Base-by-base conservation (phyloP, 2,329 filamentous ascomycete genomes). In the Penicillium oxalicum region DNA sequence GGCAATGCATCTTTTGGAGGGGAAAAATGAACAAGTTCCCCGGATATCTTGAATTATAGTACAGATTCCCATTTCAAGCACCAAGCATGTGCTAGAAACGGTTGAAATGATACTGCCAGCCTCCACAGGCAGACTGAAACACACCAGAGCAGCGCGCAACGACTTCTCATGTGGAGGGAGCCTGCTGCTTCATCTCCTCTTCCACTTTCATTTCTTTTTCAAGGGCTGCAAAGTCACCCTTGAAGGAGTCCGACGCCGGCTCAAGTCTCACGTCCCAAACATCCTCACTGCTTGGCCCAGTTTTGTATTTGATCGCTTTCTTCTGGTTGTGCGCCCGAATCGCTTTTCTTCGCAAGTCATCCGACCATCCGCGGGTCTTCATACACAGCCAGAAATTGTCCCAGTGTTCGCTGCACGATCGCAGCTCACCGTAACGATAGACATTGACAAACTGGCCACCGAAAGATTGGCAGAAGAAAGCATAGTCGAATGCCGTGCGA, bases 321-420 rank as follows among this genome's bases (percentile, higher is more conserved):
- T 79, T 76, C 54, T 81, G 76, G 70, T 91, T 88, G 69, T 84
- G 81, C 41, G 82, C 81, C 51, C 76, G 75, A 47, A 94, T 78
- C 59, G 72, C 64, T 54, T 71, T 78, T 51, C 79, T 82, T 60
- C 82, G 81, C 57, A 82, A 73, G 38, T 77, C 71, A 25, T 80
- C 78, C 0, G 77, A 69, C 62, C 82, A 82, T 2, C 78, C 77
- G 61, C 86, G 83, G 34, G 83, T 84, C 55, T 88, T 84, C 91
- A 97, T 96, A 76, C 93, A 98, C 73, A 96, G 91, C 87, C 91
- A 95, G 71, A 95, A 97, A 69, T 95, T 88, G 52, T 85, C 80
- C 90, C 91, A 96, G 54, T 90, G 84, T 57, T 94, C 86, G 53
- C 77, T 81, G 76, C 93, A 98, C 3, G 80, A 78, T 39, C 85